Evolutionary conservation across 2,329 filamentous ascomycete species (phyloP).

Genomic region (Aspergillus neoniger): DNA sequence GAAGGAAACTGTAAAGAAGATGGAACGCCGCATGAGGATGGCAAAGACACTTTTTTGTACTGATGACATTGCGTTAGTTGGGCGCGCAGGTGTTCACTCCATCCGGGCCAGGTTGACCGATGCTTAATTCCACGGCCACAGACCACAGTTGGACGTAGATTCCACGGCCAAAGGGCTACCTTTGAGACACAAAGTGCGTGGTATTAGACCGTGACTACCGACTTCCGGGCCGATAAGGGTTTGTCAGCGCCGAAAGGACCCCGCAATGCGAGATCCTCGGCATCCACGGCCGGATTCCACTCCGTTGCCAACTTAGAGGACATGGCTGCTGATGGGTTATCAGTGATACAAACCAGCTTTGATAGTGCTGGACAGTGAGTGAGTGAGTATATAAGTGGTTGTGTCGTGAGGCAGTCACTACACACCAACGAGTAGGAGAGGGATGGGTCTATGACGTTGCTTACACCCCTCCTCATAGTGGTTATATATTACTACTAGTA

Average conservation of each 20-base stretch:
- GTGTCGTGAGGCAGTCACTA: no score
- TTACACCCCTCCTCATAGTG: no score
- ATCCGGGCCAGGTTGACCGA: background rate
- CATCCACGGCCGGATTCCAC: background rate
- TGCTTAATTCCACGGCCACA: constrained; percentile 12
- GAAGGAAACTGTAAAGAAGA: background rate
- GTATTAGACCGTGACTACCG: constrained; percentile 19
- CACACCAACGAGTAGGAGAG: no score
- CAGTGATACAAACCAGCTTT: no score
- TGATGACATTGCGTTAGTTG: background rate
- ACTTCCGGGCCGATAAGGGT: constrained; percentile 20
- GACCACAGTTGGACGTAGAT: background rate
- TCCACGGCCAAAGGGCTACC: background rate
- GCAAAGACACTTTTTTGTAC: background rate
- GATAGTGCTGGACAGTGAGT: no score
- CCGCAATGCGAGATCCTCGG: constrained; percentile 15
- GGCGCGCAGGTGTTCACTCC: background rate
- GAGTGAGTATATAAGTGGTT: no score
- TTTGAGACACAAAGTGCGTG: constrained; percentile 3
- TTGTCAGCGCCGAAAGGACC: constrained; percentile 15
- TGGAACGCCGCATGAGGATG: background rate
- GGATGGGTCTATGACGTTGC: no score
- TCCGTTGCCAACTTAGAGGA: background rate
- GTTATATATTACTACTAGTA: no score
- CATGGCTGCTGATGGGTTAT: background rate